phyloP scores from a whole-genome alignment of 306 rosid species.

The Cucurbita pepo region DNA sequence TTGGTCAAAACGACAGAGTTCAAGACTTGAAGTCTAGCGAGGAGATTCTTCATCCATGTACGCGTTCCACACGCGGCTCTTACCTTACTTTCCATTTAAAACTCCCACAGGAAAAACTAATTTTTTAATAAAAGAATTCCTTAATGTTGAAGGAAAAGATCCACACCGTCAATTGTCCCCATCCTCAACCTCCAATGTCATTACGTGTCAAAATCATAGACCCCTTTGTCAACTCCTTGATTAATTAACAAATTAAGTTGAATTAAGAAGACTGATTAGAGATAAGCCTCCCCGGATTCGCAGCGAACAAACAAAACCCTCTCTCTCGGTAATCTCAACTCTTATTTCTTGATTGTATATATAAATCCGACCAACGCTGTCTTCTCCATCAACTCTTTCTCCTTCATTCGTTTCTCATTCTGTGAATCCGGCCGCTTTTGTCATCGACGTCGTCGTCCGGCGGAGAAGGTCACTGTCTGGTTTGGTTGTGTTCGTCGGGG shows the following conservation, averaged over 20 bases:
- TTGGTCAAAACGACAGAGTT: not conserved
- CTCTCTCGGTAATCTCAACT: conserved; percentile 2
- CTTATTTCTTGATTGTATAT: not conserved
- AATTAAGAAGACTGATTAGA: not conserved
- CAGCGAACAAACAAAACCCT: conserved; percentile 1
- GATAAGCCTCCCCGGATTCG: conserved; percentile 3
- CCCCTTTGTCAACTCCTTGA: not conserved
- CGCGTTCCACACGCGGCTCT: not conserved
- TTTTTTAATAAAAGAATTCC: not conserved
- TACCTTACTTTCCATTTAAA: not conserved
- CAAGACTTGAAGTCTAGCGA: not conserved
- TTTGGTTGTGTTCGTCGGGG: not conserved
- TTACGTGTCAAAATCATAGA: not conserved
- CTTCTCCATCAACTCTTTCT: not conserved
- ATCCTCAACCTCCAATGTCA: not conserved
- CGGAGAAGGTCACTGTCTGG: not conserved
- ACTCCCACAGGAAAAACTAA: not conserved
- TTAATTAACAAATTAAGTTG: not conserved
- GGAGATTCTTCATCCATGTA: not conserved
- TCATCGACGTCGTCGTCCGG: not conserved
- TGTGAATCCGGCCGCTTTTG: not conserved
- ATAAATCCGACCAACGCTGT: not conserved
- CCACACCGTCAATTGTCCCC: not conserved
- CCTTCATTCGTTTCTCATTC: not conserved
- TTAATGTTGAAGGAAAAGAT: not conserved